These are phyloP conservation scores for Sequoia sempervirens DNA, from an alignment of 75 land plant genomes.

Conservation along the genomic window DNA sequence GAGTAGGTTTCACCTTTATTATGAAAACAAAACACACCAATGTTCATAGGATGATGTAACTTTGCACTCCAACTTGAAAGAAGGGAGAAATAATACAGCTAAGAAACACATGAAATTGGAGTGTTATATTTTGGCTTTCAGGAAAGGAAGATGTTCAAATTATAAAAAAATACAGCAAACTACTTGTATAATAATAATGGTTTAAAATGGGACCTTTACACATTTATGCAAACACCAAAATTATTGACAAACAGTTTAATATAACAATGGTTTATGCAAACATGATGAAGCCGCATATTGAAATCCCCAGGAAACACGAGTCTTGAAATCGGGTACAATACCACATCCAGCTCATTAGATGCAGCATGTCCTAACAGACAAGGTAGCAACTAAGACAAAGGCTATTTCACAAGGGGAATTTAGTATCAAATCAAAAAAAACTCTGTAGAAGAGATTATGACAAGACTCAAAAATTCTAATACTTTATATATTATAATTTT, in stretches of 20 bases:
- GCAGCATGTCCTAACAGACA: background rate
- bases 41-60: background rate
- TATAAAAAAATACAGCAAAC: background rate
- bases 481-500: background rate
- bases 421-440: background rate
- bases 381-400: background rate
- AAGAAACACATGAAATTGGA: background rate
- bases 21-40: background rate
- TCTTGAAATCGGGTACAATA: background rate
- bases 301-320: too few relatives aligned
- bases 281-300: background rate
- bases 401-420: background rate
- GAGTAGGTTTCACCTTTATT: background rate
- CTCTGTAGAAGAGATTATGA: background rate
- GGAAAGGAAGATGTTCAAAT: background rate
- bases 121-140: background rate
- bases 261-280: background rate
- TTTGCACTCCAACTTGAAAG: background rate
- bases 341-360: background rate
- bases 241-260: background rate
- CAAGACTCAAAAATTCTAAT: background rate
- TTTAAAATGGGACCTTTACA: background rate
- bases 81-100: background rate
- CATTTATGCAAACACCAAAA: background rate
- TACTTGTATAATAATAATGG: background rate